Evolutionary conservation across 2,329 filamentous ascomycete genomes (phyloP).

Genomic region (Sporothrix luriei): DNA sequence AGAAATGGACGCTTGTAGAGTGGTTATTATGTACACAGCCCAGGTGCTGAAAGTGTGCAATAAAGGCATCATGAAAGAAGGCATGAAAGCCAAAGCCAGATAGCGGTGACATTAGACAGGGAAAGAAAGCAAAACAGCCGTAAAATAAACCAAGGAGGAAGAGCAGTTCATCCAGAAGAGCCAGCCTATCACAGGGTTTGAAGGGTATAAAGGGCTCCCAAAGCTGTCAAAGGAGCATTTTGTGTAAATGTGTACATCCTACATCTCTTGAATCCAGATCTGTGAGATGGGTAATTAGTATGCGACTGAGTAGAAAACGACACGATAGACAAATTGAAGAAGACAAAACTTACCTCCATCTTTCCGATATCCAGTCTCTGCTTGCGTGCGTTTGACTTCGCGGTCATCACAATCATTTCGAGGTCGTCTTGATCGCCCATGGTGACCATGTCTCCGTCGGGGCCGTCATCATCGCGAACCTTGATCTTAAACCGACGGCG

Average conservation of each 20-base stretch:
- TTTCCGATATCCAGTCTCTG: slow-evolving; percentile 83
- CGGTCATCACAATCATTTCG: slow-evolving; percentile 77
- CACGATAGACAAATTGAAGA: neutral
- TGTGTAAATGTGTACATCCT: slow-evolving; percentile 25
- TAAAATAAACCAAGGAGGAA: neutral
- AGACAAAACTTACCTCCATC: slow-evolving; percentile 76
- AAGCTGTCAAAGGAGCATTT: slow-evolving; percentile 24
- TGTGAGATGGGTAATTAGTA: slow-evolving; percentile 38
- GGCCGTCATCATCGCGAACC: slow-evolving; percentile 75
- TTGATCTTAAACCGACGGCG: slow-evolving; percentile 82
- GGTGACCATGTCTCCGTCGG: slow-evolving; percentile 85
- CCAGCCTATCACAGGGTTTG: neutral
- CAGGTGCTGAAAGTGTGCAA: slow-evolving; percentile 10
- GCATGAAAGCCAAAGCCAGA: neutral
- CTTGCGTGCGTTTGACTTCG: slow-evolving; percentile 68
- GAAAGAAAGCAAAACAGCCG: neutral
- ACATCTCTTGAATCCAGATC: slow-evolving; percentile 45
- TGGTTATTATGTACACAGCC: slow-evolving; percentile 16
- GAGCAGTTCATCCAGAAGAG: slow-evolving; percentile 4
- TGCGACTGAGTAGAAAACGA: neutral
- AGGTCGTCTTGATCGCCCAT: slow-evolving; percentile 96
- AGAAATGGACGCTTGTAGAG: neutral
- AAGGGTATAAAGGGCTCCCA: slow-evolving; percentile 14
- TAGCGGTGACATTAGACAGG: neutral
- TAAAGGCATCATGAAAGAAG: neutral